Evolutionary conservation across 768 basidiomycete genomes (phyloP), one percentile per base, ranked within the genome.

Genomic region (Auricularia cornea): DNA sequence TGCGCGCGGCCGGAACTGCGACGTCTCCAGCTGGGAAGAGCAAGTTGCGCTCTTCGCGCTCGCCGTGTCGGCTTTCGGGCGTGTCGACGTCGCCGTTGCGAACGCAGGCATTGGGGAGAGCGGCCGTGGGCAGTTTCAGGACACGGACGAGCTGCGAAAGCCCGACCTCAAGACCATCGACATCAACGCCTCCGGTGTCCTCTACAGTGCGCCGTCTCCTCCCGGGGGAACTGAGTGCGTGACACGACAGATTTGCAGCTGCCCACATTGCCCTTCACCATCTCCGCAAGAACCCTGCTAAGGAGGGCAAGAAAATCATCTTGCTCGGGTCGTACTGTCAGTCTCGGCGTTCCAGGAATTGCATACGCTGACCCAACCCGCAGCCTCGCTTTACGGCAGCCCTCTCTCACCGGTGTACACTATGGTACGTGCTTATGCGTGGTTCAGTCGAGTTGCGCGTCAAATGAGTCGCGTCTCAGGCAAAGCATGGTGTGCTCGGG

Each of bases 41-140:
- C 62, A 56, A 23, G 31, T 62, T 5, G 38, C 41, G 8, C 62
- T 62, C 11, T 62, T 57, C 62, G 31, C 4, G 23, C 28, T 41
- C 32, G 62, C 62, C 10, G 14, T 35, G 35, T 38, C 30, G 8
- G 20, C 52, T 3, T 56, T 33, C 54, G 44, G 44, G 3, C 52
- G 62, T 10, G 40, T 62, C 10, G 62, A 62, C 56, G 31, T 62
- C 20, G 62, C 51, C 4, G 31, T 62, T 20, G 52, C 62, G n/a
- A 62, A 62, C 32, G 62, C 62, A 5, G 62, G 62, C 14, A 57
- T 62, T 18, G 62, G 32, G 3, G 62, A 62, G 28, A 30, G 33
- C 4, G 33, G 26, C 6, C 52, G 26, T 31, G 28, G 33, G 4
- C 52, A 56, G n/a, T 62, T 41, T 23, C n/a, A 33, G 6, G 16